phyloP scores from a whole-genome alignment of 1,284 basidiomycete genomes.

The Apiotrichum veenhuisii region DNA sequence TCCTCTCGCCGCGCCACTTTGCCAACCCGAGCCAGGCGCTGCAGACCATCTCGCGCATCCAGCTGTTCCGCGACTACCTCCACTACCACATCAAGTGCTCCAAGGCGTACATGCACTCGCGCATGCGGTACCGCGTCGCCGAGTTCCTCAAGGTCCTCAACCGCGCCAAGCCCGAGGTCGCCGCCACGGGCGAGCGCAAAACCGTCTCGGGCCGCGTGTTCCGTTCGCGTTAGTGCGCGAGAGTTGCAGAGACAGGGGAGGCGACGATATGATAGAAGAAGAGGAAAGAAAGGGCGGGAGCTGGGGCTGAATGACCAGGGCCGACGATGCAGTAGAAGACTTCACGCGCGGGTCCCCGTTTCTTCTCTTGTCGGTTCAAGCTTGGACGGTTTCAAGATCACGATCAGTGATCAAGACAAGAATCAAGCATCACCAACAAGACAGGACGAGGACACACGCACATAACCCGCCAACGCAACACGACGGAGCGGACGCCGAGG shows the following conservation, averaged over 20 bases:
- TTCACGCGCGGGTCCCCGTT: too few relatives aligned
- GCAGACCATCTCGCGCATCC: constrained; percentile 90
- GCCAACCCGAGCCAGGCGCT: constrained; percentile 66
- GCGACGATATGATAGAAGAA: too few relatives aligned
- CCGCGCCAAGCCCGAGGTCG: constrained; percentile 91
- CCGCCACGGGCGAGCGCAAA: constrained; percentile 64
- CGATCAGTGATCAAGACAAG: too few relatives aligned
- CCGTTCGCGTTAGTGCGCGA: constrained; percentile 30
- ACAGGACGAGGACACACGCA: too few relatives aligned
- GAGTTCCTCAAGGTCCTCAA: constrained; percentile 99
- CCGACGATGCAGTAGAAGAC: too few relatives aligned
- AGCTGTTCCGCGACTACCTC: constrained; percentile 95
- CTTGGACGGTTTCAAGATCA: too few relatives aligned
- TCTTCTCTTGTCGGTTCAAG: too few relatives aligned
- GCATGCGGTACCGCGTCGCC: constrained; percentile 90
- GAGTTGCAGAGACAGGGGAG: background rate
- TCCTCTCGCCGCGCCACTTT: constrained; percentile 96
- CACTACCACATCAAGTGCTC: constrained; percentile 99
- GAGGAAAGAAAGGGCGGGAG: too few relatives aligned
- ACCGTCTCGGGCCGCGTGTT: constrained; percentile 63
- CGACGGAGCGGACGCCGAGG: too few relatives aligned
- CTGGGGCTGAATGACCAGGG: background rate
- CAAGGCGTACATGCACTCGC: constrained; percentile 98
- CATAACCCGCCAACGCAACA: too few relatives aligned
- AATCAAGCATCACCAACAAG: too few relatives aligned